These are phyloP conservation scores for Suillus hirtellus DNA, from an alignment of 768 basidiomycete species.

Conservation along the genomic window DNA sequence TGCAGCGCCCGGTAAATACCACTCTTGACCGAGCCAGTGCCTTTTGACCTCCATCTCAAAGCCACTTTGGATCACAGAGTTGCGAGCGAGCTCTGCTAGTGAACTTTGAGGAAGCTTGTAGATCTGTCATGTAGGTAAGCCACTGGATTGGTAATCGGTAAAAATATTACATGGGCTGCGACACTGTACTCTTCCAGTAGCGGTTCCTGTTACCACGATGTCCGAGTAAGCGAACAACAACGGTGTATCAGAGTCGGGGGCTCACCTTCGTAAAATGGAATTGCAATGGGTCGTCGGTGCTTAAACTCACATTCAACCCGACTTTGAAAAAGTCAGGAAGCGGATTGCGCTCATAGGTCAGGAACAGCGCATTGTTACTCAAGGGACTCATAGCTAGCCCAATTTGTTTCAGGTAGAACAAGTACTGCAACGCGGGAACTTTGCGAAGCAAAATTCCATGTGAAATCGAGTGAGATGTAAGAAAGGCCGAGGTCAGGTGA, in stretches of 20 bases:
- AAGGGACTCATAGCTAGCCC: slow-evolving; percentile 98
- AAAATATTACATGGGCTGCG: slow-evolving; percentile 79
- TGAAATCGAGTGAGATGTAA: slow-evolving; percentile 96
- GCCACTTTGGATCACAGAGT: slow-evolving; percentile 94
- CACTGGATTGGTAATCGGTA: not conserved
- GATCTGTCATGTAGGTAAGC: slow-evolving; percentile 52
- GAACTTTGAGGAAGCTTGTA: slow-evolving; percentile 95
- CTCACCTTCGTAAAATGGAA: slow-evolving; percentile 97
- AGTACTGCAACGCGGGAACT: slow-evolving; percentile 94
- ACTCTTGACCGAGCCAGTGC: slow-evolving; percentile 90
- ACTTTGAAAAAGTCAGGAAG: slow-evolving; percentile 96
- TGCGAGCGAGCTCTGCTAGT: slow-evolving; percentile 95
- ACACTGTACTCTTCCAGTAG: slow-evolving; percentile 96
- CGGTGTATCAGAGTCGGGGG: not conserved
- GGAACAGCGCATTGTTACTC: slow-evolving; percentile 96
- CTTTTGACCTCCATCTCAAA: slow-evolving; percentile 99
- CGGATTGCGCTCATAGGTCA: slow-evolving; percentile 96
- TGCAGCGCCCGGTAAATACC: slow-evolving; percentile 90
- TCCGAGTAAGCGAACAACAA: not conserved
- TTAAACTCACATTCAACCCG: slow-evolving; percentile 93
- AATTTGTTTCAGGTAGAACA: slow-evolving; percentile 98
- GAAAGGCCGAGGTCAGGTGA: slow-evolving; percentile 93
- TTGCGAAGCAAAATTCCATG: slow-evolving; percentile 98
- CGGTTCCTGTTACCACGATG: slow-evolving; percentile 63
- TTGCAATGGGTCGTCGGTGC: slow-evolving; percentile 94